These are phyloP conservation scores for Naematelia encephala DNA, from an alignment of 768 basidiomycete species.

Conservation along the genomic window DNA sequence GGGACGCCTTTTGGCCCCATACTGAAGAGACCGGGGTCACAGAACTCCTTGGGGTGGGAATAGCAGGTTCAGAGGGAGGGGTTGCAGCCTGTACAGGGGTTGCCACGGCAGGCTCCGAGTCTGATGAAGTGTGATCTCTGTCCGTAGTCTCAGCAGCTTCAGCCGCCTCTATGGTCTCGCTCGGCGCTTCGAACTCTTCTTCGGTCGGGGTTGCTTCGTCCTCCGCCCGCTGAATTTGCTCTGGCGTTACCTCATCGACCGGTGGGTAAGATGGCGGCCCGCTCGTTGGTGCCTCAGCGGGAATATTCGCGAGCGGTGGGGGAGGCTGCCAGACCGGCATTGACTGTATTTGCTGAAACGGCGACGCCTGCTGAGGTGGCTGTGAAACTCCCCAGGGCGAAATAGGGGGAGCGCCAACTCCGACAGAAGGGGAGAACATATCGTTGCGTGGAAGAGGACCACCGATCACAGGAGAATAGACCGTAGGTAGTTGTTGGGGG, in stretches of 20 bases:
- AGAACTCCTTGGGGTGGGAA: slow-evolving; percentile 9
- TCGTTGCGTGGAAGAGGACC: slow-evolving; percentile 17
- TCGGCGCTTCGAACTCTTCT: slow-evolving; percentile 1
- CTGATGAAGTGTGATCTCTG: neutral
- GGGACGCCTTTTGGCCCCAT: slow-evolving; percentile 25
- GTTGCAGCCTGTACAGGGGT: slow-evolving; percentile 31
- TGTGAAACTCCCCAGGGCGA: slow-evolving; percentile 41
- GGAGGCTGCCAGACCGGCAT: slow-evolving; percentile 4
- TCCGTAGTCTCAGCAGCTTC: neutral
- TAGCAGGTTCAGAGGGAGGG: slow-evolving; percentile 28
- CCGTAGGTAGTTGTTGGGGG: slow-evolving; percentile 10
- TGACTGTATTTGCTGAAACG: slow-evolving; percentile 14
- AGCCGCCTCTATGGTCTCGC: slow-evolving; percentile 23
- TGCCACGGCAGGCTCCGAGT: slow-evolving; percentile 13
- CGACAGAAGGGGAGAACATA: slow-evolving; percentile 34
- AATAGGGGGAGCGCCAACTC: slow-evolving; percentile 34
- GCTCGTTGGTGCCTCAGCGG: neutral
- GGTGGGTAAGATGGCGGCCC: slow-evolving; percentile 8
- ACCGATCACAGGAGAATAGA: slow-evolving; percentile 28
- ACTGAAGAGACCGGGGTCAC: slow-evolving; percentile 28
- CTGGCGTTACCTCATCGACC: neutral
- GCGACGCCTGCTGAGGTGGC: slow-evolving; percentile 7
- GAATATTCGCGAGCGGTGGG: slow-evolving; percentile 4
- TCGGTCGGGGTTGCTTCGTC: slow-evolving; percentile 10
- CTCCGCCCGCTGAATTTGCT: slow-evolving; percentile 6